Evolutionary conservation across 176 grass and related monocot species (phyloP), one percentile per base, ranked within the genome.

Genomic region (Hyparrhenia diplandra): DNA sequence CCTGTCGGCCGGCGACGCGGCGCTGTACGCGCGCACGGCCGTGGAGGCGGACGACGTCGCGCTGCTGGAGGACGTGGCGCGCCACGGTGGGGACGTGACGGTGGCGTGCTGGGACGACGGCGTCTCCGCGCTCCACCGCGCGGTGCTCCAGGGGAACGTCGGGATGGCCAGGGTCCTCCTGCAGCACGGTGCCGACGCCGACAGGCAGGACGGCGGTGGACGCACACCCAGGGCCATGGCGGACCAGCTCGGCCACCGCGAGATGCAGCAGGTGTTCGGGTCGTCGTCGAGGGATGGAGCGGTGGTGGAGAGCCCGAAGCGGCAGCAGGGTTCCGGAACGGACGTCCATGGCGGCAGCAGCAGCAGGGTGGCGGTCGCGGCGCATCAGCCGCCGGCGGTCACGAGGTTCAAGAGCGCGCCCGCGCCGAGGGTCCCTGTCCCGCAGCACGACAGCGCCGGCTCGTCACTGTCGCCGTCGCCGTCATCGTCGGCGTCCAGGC

Each of bases 71-170:
- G 85, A 83, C 46, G 70, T 94, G 13, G 77, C 88, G 60, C 70
- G 84, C 16, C 88, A 86, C 40, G 92, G 92, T 16, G 92, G 83
- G 10, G 89, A 89, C 71, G 81, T 89, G 24, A 35, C 79, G 28
- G 64, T 45, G 23, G 27, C 79, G 18, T 87, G 67, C 51, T 30
- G 47, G 47, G 79, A 82, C 60, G 88, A 84, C 45, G 85, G 87
- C 31, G 75, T 24, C 32, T 94, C 92, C 5, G 62, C 89, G 6
- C 82, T 97, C 42, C 94, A 94, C 77, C 67, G 71, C 21, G 94
- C 92, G 20, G 94, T 92, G 27, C 57, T 64, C 8, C 83, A 92
- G 25, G 88, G 90, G 13, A 90, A 85, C 82, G 31, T 60, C 16
- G 54, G 3, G 49, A 46, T 94, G 51, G 88, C 42, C 1, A 76